Base-by-base conservation (phyloP, 1,284 basidiomycete species). In the Farysia itapuensis region DNA sequence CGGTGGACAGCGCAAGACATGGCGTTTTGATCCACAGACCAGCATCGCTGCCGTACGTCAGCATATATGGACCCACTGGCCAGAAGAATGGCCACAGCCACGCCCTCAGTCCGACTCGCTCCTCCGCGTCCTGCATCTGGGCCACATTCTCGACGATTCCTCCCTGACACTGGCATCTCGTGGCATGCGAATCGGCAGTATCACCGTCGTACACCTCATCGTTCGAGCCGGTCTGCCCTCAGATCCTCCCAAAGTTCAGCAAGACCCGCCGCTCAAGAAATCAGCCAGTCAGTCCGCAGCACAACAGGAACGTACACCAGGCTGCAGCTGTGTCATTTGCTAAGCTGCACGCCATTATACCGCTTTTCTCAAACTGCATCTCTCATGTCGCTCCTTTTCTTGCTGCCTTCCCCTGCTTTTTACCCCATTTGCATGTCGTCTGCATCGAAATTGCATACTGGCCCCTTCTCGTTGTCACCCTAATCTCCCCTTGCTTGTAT, bases 291-390 rank as follows among this genome's bases (percentile, higher is more conserved):
- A 56, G 37, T 20, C 33, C 1, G 16, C 26, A 3, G 5, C 37
- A 9, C 15, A 40, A 1, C 33, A 30, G 13, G 33, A 60, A 9
- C 36, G 33, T 14, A 45, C 51, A 3, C 47, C 51, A 12, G 43
- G 53, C 29, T 61, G 57, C 47, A 42, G 48, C 43, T 61, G 51
- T 21, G 38, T 61, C 41, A 56, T 57, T 19, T 56, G 53, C 41
- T 61, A 47, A 28, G n/a, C n/a, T n/a, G n/a, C n/a, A n/a, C n/a
- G n/a, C n/a, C n/a, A n/a, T n/a, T n/a, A n/a, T n/a, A n/a, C n/a
- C n/a, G n/a, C n/a, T n/a, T n/a, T n/a, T n/a, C n/a, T n/a, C n/a
- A n/a, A n/a, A n/a, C n/a, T n/a, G n/a, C n/a, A n/a, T n/a, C n/a
- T n/a, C n/a, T n/a, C n/a, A n/a, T n/a, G n/a, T n/a, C n/a, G n/a